These are phyloP conservation scores for Penicillium goetzii DNA, from an alignment of 495 filamentous ascomycete genomes.

Conservation along the genomic window DNA sequence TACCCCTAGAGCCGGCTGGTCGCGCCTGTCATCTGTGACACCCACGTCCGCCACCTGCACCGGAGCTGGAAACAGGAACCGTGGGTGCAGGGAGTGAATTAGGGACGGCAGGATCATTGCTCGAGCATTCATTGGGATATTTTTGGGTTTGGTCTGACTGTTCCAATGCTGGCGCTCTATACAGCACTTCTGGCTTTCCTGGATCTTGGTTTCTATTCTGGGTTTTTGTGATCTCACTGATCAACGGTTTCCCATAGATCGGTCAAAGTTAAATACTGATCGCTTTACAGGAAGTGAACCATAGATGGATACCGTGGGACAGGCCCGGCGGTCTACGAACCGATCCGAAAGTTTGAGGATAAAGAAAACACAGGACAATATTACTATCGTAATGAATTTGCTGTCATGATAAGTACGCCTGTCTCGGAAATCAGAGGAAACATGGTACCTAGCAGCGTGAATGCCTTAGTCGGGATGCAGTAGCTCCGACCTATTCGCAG, in stretches of 20 bases:
- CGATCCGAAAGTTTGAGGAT: not conserved
- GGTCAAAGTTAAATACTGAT: not conserved
- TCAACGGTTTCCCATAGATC: not conserved
- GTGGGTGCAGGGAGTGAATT: not conserved
- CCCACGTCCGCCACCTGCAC: conserved; percentile 11
- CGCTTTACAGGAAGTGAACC: not conserved
- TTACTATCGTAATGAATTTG: not conserved
- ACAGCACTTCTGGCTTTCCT: not conserved
- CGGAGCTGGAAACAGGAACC: conserved; percentile 3
- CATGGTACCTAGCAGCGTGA: not conserved
- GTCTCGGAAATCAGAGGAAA: not conserved
- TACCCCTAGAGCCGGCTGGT: not conserved
- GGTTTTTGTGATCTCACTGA: not conserved
- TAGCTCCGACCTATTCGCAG: not conserved
- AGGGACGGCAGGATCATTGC: not conserved
- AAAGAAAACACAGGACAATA: not conserved
- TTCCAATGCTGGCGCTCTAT: not conserved
- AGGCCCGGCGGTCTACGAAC: not conserved
- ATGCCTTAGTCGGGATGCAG: not conserved
- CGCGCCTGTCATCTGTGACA: conserved; percentile 16
- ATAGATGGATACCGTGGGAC: not conserved
- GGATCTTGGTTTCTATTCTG: not conserved
- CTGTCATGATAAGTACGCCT: not conserved
- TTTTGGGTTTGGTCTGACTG: not conserved
- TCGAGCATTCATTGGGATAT: not conserved